Base-by-base conservation (phyloP, 805 yeast species). In the Wickerhamiella sergipiensis region DNA sequence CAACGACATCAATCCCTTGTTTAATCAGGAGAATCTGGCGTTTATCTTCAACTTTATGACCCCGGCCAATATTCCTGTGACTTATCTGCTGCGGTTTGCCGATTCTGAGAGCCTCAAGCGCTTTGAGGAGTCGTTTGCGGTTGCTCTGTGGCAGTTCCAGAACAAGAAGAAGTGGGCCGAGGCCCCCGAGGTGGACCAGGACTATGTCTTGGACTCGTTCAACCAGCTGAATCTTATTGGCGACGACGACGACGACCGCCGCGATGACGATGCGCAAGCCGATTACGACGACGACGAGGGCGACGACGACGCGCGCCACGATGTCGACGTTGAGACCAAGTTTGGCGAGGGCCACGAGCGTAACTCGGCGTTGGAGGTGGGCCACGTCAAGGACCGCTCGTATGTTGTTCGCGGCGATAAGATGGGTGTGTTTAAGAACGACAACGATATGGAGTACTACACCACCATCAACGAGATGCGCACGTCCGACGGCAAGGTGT, bases 361-460 rank as follows among this genome's bases (percentile, higher is more conserved):
- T 47, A 87, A 87, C 62, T 74, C 78, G 48, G 80, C 78, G 21
- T 71, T 88, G 60, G 80, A 84, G 1, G 80, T 86, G 8, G 89
- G 95, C 0, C 76, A 68, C 54, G 75, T 74, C 50, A 80, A 80
- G 57, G 81, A 85, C 59, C 72, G 92, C 36, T 76, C 95, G 0
- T 88, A 76, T 63, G 89, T 88, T 29, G 80, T 83, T 0, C 78
- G 94, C 57, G 95, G 88, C 15, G 70, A 85, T 63, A 78, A 78
- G 56, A 70, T 88, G 51, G 95, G 95, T 33, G 88, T 88, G 5
- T 86, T 87, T 67, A 81, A 74, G 59, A 75, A 80, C 18, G 75
- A 73, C 36, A 73, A 70, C 15, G 62, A 64, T 26, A 65, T 87
- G 47, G 76, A 79, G 52, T 86, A 76, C 59, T 68, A 76, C 19